Percentiles rank a stretch among this genome's conserved stretches.
phyloP scores from a whole-genome alignment of 2,329 filamentous ascomycete species.

The Dactylellina parvicollis region DNA sequence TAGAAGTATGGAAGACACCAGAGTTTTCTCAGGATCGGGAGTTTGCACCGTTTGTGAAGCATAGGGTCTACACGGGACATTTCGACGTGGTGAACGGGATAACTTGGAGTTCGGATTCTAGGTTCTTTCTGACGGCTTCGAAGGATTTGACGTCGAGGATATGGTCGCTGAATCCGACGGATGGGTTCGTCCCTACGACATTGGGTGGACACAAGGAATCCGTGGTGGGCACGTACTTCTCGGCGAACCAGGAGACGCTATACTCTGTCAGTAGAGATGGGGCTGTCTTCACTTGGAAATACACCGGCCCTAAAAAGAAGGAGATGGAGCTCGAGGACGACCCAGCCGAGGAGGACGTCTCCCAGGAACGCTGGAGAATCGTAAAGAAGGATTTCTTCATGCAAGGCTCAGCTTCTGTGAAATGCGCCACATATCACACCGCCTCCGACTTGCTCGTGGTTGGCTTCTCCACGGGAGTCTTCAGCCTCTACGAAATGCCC shows the following conservation, averaged over 20 bases:
- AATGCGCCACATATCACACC: slow-evolving; percentile 89
- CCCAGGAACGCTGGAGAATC: slow-evolving; percentile 86
- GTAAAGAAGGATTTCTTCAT: slow-evolving; percentile 92
- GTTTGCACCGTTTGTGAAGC: slow-evolving; percentile 91
- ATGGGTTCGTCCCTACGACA: slow-evolving; percentile 88
- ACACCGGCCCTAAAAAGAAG: slow-evolving; percentile 69
- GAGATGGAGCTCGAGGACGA: slow-evolving; percentile 62
- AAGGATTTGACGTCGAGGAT: slow-evolving; percentile 92
- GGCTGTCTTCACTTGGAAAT: slow-evolving; percentile 94
- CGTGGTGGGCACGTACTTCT: slow-evolving; percentile 96
- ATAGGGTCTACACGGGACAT: slow-evolving; percentile 86
- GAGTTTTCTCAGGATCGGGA: slow-evolving; percentile 83
- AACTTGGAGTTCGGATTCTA: slow-evolving; percentile 94
- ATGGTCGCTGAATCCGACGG: slow-evolving; percentile 90
- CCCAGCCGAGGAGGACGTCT: slow-evolving; percentile 70
- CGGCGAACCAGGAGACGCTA: slow-evolving; percentile 84
- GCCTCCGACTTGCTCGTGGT: slow-evolving; percentile 91
- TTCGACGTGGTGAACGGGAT: slow-evolving; percentile 87
- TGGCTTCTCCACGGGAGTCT: slow-evolving; percentile 93
- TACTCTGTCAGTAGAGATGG: slow-evolving; percentile 97
- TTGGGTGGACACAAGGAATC: slow-evolving; percentile 89
- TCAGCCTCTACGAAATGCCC: slow-evolving; percentile 93
- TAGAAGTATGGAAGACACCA: slow-evolving; percentile 96
- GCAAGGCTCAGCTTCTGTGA: slow-evolving; percentile 85
- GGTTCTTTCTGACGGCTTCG: slow-evolving; percentile 91